phyloP scores from a whole-genome alignment of 257 asterid species.

The Solanum bulbocastanum region DNA sequence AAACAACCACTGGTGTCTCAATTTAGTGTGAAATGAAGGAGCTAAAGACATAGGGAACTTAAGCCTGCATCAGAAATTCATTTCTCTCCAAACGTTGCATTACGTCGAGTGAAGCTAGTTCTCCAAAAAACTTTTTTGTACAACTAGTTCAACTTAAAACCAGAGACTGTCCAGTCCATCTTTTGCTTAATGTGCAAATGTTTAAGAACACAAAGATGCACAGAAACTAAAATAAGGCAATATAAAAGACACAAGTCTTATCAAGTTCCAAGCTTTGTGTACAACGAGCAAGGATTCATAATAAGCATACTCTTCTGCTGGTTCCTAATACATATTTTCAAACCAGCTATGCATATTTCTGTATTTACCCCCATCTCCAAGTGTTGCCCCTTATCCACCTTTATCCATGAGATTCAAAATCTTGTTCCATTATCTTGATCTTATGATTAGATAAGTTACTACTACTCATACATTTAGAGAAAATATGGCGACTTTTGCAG shows the following conservation, averaged over 20 bases:
- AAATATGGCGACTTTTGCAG: neutral
- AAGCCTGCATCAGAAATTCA: neutral
- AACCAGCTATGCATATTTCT: neutral
- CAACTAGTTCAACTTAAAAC: neutral
- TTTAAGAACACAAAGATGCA: neutral
- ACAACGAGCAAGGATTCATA: neutral
- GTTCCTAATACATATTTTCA: neutral
- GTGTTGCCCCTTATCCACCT: neutral
- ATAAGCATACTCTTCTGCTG: neutral
- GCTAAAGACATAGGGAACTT: neutral
- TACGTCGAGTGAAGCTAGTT: neutral
- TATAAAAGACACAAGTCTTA: neutral
- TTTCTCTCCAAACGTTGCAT: neutral
- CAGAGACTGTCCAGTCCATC: neutral
- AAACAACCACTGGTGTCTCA: neutral
- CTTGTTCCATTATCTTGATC: neutral
- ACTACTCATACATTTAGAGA: neutral
- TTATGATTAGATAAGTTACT: neutral
- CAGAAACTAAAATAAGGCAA: neutral
- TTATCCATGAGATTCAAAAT: neutral
- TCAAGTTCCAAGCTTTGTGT: neutral
- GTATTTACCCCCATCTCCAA: neutral
- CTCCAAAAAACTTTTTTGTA: neutral
- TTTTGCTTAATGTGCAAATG: neutral
- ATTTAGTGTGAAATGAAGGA: neutral